These are phyloP conservation scores for Primulina huaijiensis DNA, from an alignment of 257 asterid genomes.

Conservation along the genomic window DNA sequence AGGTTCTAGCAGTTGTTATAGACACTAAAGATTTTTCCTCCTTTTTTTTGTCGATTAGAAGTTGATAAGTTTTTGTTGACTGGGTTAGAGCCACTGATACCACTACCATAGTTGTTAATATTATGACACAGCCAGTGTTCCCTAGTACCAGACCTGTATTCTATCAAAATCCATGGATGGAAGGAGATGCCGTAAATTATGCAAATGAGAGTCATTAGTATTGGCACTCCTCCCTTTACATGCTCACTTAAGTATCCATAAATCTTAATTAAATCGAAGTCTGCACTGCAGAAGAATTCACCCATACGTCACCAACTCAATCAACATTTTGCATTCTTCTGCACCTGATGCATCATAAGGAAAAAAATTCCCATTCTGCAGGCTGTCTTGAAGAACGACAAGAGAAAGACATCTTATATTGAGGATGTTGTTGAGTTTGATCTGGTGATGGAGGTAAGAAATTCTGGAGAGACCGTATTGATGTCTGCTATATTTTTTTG, in stretches of 20 bases:
- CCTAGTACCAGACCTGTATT: not conserved
- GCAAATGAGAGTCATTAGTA: not conserved
- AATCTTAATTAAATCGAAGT: not conserved
- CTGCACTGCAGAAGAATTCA: too few species aligned
- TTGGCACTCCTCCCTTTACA: not conserved
- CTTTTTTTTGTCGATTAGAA: conserved; percentile 9
- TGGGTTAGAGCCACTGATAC: conserved; percentile 20
- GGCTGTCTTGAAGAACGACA: conserved; percentile 60
- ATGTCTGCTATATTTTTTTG: not conserved
- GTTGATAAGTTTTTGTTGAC: conserved; percentile 14
- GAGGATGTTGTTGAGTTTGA: conserved; percentile 85
- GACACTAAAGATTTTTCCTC: conserved; percentile 1
- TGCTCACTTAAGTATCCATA: too few species aligned
- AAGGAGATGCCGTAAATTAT: not conserved
- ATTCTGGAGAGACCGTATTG: conserved; percentile 21
- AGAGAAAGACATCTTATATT: conserved; percentile 44
- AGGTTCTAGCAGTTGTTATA: not conserved
- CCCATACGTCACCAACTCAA: not conserved
- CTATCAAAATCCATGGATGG: not conserved
- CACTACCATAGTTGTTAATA: not conserved
- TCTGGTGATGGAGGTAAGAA: conserved; percentile 87
- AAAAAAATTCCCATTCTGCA: conserved; percentile 33
- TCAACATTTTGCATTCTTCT: conserved; percentile 10
- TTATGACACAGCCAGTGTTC: too few species aligned
- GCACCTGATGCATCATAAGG: conserved; percentile 3